Percentiles rank a stretch among this genome's conserved stretches.
These are phyloP conservation scores for Sarocladium oryzae DNA, from an alignment of 2,329 filamentous ascomycete genomes.

Conservation along the genomic window DNA sequence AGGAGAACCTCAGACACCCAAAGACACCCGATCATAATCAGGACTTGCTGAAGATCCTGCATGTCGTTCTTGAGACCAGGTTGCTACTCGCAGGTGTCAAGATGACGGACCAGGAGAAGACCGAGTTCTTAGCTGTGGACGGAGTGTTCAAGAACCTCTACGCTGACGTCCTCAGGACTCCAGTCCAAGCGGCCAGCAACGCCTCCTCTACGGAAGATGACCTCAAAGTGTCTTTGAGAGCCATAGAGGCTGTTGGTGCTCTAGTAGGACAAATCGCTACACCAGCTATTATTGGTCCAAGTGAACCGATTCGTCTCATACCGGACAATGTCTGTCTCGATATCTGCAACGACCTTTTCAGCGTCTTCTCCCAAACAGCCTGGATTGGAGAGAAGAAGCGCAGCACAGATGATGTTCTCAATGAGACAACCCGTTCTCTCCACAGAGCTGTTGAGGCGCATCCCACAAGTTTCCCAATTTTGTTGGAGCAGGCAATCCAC, in stretches of 20 bases:
- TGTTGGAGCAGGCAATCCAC: constrained; percentile 23
- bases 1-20: constrained; percentile 42
- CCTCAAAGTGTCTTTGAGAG: constrained; percentile 34
- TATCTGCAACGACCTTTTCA: constrained; percentile 30
- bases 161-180: constrained; percentile 34
- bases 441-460: constrained; percentile 31
- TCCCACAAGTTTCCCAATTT: constrained; percentile 26
- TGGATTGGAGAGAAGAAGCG: constrained; percentile 13
- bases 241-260: constrained; percentile 39
- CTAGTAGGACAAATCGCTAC: constrained; percentile 33
- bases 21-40: constrained; percentile 43
- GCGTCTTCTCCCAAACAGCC: constrained; percentile 19
- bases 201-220: constrained; percentile 28
- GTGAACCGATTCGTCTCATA: constrained; percentile 22
- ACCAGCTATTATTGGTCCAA: constrained; percentile 7
- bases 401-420: constrained; percentile 30
- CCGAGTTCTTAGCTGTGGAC: constrained; percentile 30
- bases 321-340: constrained; percentile 27
- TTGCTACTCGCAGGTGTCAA: constrained; percentile 29
- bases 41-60: constrained; percentile 45
- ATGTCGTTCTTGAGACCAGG: constrained; percentile 43
- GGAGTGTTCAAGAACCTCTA: constrained; percentile 34
- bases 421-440: constrained; percentile 34
- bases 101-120: constrained; percentile 28
- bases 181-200: constrained; percentile 25